Percentiles rank a stretch among this genome's conserved stretches.
Evolutionary conservation across 257 asterid genomes (phyloP).

Genomic region (Nicotiana obtusifolia): DNA sequence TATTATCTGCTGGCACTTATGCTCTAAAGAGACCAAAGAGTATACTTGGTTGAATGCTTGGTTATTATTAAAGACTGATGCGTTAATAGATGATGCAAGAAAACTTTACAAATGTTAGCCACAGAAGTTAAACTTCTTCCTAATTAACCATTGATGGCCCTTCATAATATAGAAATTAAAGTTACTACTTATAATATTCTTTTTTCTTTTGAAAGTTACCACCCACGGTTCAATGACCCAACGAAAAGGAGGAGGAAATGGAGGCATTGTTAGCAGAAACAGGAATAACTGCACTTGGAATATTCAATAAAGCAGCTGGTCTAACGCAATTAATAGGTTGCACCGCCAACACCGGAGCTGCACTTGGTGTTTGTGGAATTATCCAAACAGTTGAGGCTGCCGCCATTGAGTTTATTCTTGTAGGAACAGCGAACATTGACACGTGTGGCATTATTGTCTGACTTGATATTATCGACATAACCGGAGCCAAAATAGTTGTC

Average conservation of each 20-base stretch:
- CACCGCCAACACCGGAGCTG: neutral
- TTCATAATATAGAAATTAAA: too few relatives aligned
- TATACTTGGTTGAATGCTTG: too few relatives aligned
- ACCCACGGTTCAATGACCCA: neutral
- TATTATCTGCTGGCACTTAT: too few relatives aligned
- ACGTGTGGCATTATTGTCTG: constrained; percentile 17
- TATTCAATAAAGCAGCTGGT: neutral
- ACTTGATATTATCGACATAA: constrained; percentile 42
- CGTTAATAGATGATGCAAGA: neutral
- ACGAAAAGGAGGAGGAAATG: neutral
- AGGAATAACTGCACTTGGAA: neutral
- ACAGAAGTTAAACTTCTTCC: neutral
- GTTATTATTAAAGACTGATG: too few relatives aligned
- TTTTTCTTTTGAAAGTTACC: neutral
- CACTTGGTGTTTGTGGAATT: neutral
- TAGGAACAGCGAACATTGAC: constrained; percentile 45
- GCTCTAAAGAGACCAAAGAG: too few relatives aligned
- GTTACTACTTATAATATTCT: too few relatives aligned
- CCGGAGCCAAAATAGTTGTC: constrained; percentile 40
- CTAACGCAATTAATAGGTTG: neutral
- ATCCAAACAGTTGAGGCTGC: neutral
- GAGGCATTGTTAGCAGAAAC: neutral
- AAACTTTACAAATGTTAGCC: neutral
- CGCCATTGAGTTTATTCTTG: constrained; percentile 3
- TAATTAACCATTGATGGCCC: neutral